A percentile compares a stretch with the other conserved stretches of the same genome.
These are phyloP conservation scores for Paraconiothyrium brasiliense DNA, from an alignment of 2,329 filamentous ascomycete genomes.

Conservation along the genomic window DNA sequence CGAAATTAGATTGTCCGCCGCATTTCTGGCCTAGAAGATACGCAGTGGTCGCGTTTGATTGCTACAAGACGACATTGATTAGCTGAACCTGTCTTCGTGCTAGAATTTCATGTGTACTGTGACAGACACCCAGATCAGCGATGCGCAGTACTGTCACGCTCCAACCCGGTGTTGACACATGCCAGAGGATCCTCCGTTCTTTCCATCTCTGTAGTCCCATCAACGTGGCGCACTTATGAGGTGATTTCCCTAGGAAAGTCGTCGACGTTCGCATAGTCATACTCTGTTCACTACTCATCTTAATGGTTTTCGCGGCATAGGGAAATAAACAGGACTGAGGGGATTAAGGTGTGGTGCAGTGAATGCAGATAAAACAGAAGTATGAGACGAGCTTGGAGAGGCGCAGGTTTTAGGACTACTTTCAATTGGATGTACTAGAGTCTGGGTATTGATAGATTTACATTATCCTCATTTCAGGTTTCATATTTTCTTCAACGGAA, in stretches of 20 bases:
- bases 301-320: too few relatives aligned
- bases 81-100: constrained; percentile 30
- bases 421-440: too few relatives aligned
- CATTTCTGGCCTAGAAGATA: constrained; percentile 47
- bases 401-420: too few relatives aligned
- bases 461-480: too few relatives aligned
- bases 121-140: constrained; percentile 49
- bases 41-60: constrained; percentile 47
- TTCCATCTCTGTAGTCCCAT: constrained; percentile 51
- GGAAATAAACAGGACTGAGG: too few relatives aligned
- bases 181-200: constrained; percentile 42
- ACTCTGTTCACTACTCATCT: too few relatives aligned
- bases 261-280: constrained; percentile 58
- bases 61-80: constrained; percentile 46
- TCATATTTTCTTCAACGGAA: too few relatives aligned
- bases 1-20: constrained; percentile 42
- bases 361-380: too few relatives aligned
- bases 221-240: constrained; percentile 49
- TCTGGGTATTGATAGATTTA: too few relatives aligned
- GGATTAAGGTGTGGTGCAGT: too few relatives aligned
- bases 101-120: constrained; percentile 44
- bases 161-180: constrained; percentile 52
- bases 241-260: constrained; percentile 40
- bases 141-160: constrained; percentile 43
- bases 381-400: too few relatives aligned